Evolutionary conservation across 2,329 filamentous ascomycete species (phyloP).

Genomic region (Aspergillus brasiliensis): DNA sequence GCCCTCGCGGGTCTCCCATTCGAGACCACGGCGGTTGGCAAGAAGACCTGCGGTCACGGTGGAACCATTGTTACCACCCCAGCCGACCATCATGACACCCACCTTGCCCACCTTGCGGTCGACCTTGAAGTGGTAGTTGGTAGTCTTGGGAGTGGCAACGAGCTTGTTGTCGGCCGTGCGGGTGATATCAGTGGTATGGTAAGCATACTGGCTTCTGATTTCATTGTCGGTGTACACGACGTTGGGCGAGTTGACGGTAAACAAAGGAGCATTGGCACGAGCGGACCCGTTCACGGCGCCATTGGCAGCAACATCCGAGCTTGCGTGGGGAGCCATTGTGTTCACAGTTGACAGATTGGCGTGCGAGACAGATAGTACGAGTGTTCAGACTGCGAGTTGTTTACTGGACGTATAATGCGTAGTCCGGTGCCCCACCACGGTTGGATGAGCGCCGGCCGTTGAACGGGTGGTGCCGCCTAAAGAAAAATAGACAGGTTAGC

Average conservation of each 20-base stretch:
- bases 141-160: conserved; percentile 83
- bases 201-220: conserved; percentile 93
- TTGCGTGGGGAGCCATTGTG: conserved; percentile 92
- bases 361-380: conserved; percentile 28
- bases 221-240: conserved; percentile 85
- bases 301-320: conserved; percentile 56
- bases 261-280: conserved; percentile 58
- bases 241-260: conserved; percentile 88
- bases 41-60: conserved; percentile 97
- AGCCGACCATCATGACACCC: conserved; percentile 96
- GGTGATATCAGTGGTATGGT: conserved; percentile 86
- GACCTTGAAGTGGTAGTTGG: conserved; percentile 95
- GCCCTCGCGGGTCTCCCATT: conserved; percentile 94
- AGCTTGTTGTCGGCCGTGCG: conserved; percentile 72
- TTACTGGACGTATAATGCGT: conserved; percentile 51
- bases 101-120: conserved; percentile 90
- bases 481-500: conserved; percentile 9
- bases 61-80: conserved; percentile 97
- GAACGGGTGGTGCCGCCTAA: conserved; percentile 90
- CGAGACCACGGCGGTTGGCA: conserved; percentile 82
- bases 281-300: conserved; percentile 57
- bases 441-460: conserved; percentile 93
- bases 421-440: conserved; percentile 75
- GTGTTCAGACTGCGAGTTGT: conserved; percentile 44
- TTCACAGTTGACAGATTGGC: conserved; percentile 29